Conservation (phyloP, 192 early-diverging fungal species). For the Backusella liffmaniae region DNA sequence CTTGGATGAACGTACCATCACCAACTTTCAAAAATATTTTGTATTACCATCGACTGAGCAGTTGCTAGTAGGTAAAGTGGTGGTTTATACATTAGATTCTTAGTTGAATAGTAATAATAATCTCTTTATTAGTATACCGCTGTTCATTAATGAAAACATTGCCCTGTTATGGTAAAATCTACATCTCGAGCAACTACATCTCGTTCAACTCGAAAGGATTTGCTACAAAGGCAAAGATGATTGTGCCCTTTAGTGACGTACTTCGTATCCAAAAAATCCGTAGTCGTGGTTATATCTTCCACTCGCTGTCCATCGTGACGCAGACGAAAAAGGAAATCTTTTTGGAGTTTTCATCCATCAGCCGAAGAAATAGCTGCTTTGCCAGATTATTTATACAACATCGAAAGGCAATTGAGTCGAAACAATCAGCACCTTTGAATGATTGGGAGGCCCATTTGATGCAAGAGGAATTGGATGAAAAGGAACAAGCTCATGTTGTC, state of each 20-base stretch:
- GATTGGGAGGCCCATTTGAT: slow-evolving; percentile 16
- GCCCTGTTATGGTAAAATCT: slow-evolving; percentile 59
- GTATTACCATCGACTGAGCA: slow-evolving; percentile 54
- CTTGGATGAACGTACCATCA: slow-evolving; percentile 28
- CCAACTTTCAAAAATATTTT: slow-evolving; percentile 51
- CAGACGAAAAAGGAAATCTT: slow-evolving; percentile 52
- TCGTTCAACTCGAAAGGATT: slow-evolving; percentile 61
- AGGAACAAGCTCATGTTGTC: background rate
- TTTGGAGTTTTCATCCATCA: slow-evolving; percentile 55
- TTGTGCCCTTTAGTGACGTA: slow-evolving; percentile 58
- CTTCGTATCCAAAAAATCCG: slow-evolving; percentile 41
- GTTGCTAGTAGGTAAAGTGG: slow-evolving; percentile 44
- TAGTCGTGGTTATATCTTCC: slow-evolving; percentile 41
- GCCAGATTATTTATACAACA: slow-evolving; percentile 29
- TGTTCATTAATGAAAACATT: slow-evolving; percentile 50
- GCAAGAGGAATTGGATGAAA: background rate
- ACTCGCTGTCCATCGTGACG: slow-evolving; percentile 46
- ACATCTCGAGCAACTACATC: slow-evolving; percentile 59
- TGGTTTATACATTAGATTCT: too few species aligned
- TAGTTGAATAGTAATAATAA: too few species aligned
- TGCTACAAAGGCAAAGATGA: slow-evolving; percentile 49
- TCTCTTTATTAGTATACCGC: slow-evolving; percentile 35
- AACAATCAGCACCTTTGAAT: background rate
- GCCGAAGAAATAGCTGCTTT: slow-evolving; percentile 46
- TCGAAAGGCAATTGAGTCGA: background rate